Base-by-base conservation (phyloP, 768 basidiomycete species). In the Tricholoma bakamatsutake region DNA sequence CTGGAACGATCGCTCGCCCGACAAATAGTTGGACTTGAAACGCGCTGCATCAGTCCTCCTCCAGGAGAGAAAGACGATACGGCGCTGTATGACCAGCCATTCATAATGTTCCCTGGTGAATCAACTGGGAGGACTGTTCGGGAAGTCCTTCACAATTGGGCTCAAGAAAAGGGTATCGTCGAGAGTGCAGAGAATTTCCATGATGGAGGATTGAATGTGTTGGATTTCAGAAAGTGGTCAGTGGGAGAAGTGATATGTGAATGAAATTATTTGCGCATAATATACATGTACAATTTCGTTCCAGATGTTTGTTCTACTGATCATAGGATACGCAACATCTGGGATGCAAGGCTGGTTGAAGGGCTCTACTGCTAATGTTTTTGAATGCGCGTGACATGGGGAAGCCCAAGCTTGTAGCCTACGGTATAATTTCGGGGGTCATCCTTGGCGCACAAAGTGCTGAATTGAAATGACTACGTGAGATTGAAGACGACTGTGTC, bases 21-120 rank as follows among this genome's bases (percentile, higher is more conserved):
- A 40, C 94, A 96, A 70, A 85, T 93, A 50, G 83, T 84, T 18
- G 94, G 93, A 2, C 87, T 94, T 65, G 83, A 89, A 27, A 90
- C 90, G 0, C 69, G 71, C 13, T 74, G 73, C 0, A 73, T 93
- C 17, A 69, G 64, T 27, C 60, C 68, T 21, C 52, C 60, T n/a
- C 40, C 66, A 6, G 66, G 64, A 35, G 62, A 64, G 8, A 64
- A 71, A 10, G 63, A 65, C 4, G 82, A 84, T 54, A 80, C 77
- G 2, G 81, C 82, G 6, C 69, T 93, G 46, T 89, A 89, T 64
- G 76, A 80, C 27, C 90, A 92, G 61, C 80, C 81, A 4, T 88
- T 92, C 61, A 81, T 84, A 67, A 90, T 85, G 73, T 78, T 87
- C 37, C 80, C 84, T n/a, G 87, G 81, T 5, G 77, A 80, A 35